Evolutionary conservation across 768 basidiomycete genomes (phyloP).

Genomic region (Suillus plorans): DNA sequence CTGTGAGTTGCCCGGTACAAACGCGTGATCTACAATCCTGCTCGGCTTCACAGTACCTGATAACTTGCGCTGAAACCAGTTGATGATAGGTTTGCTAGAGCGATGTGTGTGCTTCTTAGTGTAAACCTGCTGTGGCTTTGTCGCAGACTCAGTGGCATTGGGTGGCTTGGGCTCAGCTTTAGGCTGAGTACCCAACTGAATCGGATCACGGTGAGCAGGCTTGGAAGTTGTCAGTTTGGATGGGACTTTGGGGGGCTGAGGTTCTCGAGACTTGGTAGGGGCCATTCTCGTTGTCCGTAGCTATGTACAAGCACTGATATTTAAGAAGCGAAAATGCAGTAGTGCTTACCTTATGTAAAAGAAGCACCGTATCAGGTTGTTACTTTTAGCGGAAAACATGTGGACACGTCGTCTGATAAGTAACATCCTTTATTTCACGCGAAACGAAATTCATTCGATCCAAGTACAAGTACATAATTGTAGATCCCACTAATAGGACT

Average conservation of each 20-base stretch:
- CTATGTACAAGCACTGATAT: constrained; percentile 8
- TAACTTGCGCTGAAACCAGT: constrained; percentile 88
- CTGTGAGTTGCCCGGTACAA: constrained; percentile 12
- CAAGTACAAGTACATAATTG: not conserved
- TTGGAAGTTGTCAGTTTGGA: constrained; percentile 11
- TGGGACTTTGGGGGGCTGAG: constrained; percentile 14
- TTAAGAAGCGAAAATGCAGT: constrained; percentile 2
- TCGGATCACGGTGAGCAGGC: not conserved
- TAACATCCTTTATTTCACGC: not conserved
- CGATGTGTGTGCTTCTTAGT: constrained; percentile 65
- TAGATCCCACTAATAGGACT: not conserved
- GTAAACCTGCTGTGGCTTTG: constrained; percentile 33
- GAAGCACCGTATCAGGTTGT: not conserved
- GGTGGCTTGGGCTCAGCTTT: constrained; percentile 18
- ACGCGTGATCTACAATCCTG: constrained; percentile 39
- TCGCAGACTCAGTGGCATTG: constrained; percentile 17
- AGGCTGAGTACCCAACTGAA: constrained; percentile 8
- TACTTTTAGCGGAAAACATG: not conserved
- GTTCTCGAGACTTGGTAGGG: constrained; percentile 15
- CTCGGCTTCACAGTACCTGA: constrained; percentile 64
- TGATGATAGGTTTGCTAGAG: constrained; percentile 82
- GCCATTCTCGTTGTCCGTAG: constrained; percentile 11
- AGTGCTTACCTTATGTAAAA: not conserved
- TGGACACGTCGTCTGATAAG: not conserved
- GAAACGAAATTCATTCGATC: constrained; percentile 4